These are phyloP conservation scores for Trapa bicornis DNA, from an alignment of 345 rosid genomes.

Conservation along the genomic window DNA sequence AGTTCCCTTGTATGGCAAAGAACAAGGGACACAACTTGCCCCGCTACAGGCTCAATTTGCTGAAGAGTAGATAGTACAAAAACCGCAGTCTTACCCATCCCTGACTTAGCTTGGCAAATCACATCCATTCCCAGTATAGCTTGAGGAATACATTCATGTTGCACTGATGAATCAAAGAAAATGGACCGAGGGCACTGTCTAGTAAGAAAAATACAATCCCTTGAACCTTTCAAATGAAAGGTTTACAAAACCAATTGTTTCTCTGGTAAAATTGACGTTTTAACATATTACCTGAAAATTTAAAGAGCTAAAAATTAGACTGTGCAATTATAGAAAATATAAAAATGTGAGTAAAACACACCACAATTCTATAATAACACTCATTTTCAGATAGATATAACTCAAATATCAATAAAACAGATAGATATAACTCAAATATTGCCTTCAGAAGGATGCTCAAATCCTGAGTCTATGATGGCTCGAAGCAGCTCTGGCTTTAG, in stretches of 20 bases:
- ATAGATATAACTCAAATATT: slow-evolving; percentile 9
- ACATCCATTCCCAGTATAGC: slow-evolving; percentile 63
- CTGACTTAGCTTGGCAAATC: slow-evolving; percentile 98
- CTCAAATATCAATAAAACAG: background rate
- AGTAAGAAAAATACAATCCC: slow-evolving; percentile 67
- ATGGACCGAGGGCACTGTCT: slow-evolving; percentile 55
- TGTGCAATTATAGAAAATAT: slow-evolving; percentile 11
- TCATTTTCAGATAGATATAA: background rate
- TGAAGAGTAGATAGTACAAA: slow-evolving; percentile 83
- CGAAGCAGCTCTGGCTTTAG: slow-evolving; percentile 97
- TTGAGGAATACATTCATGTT: slow-evolving; percentile 71
- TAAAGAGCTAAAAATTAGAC: background rate
- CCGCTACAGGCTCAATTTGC: slow-evolving; percentile 81
- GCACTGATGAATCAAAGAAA: slow-evolving; percentile 88
- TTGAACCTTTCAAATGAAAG: slow-evolving; percentile 48
- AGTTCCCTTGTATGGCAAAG: slow-evolving; percentile 91
- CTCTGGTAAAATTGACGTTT: slow-evolving; percentile 46
- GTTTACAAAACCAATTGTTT: slow-evolving; percentile 46
- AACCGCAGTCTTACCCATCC: slow-evolving; percentile 98
- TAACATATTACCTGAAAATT: slow-evolving; percentile 46
- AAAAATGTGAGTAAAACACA: background rate
- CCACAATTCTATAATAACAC: background rate
- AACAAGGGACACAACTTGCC: slow-evolving; percentile 88
- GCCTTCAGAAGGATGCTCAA: slow-evolving; percentile 99
- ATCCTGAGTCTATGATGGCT: slow-evolving; percentile 93